These are phyloP conservation scores for Boletus speciosus DNA, from an alignment of 768 basidiomycete species.

Conservation along the genomic window DNA sequence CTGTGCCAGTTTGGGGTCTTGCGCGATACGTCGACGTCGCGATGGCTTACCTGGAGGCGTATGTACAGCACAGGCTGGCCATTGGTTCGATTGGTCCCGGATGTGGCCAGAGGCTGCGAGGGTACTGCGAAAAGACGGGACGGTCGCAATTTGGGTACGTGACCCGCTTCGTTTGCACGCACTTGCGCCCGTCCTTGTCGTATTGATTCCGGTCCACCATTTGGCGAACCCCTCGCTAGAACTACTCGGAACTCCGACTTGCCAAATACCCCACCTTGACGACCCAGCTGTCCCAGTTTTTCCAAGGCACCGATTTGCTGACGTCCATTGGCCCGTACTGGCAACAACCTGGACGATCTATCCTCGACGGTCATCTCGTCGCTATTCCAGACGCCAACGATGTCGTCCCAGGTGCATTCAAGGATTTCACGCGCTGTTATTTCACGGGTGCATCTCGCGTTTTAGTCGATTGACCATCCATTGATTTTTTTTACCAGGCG, in stretches of 20 bases:
- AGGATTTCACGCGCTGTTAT: conserved; percentile 48
- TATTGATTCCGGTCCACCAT: neutral
- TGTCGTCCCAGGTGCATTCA: conserved; percentile 34
- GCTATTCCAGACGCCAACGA: conserved; percentile 56
- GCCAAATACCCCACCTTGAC: conserved; percentile 55
- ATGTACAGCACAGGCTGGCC: conserved; percentile 65
- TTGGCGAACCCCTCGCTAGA: conserved; percentile 26
- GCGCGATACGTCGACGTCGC: neutral
- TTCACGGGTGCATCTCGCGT: conserved; percentile 48
- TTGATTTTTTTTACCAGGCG: conserved; percentile 25
- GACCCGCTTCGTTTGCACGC: no score
- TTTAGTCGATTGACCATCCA: neutral
- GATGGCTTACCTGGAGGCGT: neutral
- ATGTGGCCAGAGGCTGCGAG: conserved; percentile 68
- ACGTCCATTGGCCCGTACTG: conserved; percentile 70
- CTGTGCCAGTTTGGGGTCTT: neutral
- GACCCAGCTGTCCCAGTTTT: conserved; percentile 57
- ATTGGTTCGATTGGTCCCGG: conserved; percentile 77
- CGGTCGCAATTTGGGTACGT: conserved; percentile 70
- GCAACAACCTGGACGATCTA: conserved; percentile 75
- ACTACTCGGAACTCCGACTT: conserved; percentile 73
- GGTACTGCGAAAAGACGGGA: conserved; percentile 58
- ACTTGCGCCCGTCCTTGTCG: no score
- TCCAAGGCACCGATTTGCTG: conserved; percentile 52
- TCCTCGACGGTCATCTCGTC: conserved; percentile 67